Conservation (phyloP, 768 basidiomycete genomes). For the Coprinellus micaceus region DNA sequence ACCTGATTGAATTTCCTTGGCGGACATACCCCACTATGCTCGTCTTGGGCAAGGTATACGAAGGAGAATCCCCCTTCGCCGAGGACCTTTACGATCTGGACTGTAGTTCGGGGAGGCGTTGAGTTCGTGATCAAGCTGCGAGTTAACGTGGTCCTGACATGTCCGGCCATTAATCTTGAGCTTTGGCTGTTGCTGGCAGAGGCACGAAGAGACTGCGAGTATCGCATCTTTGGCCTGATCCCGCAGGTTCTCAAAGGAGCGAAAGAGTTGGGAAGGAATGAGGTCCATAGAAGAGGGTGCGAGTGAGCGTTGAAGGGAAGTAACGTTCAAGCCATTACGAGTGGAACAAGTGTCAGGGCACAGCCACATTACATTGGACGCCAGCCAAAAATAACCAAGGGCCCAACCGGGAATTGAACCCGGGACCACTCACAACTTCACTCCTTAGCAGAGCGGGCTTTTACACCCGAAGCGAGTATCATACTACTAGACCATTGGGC, state of each 20-base stretch:
- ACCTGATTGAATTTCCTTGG: background rate
- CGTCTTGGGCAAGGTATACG: conserved; percentile 85
- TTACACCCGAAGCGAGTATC: conserved; percentile 31
- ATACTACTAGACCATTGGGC: conserved; percentile 37
- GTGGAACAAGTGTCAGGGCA: background rate
- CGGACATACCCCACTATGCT: conserved; percentile 69
- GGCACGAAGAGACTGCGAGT: conserved; percentile 76
- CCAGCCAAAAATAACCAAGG: conserved; percentile 20
- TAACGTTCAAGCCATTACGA: too few relatives aligned
- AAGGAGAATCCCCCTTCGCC: conserved; percentile 97
- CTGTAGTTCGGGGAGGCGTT: conserved; percentile 32
- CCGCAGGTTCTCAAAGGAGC: conserved; percentile 53
- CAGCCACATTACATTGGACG: background rate
- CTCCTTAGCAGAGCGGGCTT: conserved; percentile 18
- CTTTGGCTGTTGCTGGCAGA: conserved; percentile 78
- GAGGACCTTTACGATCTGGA: conserved; percentile 86
- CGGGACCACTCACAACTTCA: conserved; percentile 30
- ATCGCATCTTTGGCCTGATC: conserved; percentile 81
- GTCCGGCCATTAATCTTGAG: conserved; percentile 96
- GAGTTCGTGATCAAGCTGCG: background rate
- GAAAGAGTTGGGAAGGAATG: conserved; percentile 37
- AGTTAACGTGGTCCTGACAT: too few relatives aligned
- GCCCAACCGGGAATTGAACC: conserved; percentile 37
- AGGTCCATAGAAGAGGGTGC: conserved; percentile 20
- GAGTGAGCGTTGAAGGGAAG: background rate